A percentile compares a stretch with the other conserved stretches of the same genome.
Evolutionary conservation across 2,329 filamentous ascomycete genomes (phyloP).

Genomic region (Diaporthe citrichinensis): DNA sequence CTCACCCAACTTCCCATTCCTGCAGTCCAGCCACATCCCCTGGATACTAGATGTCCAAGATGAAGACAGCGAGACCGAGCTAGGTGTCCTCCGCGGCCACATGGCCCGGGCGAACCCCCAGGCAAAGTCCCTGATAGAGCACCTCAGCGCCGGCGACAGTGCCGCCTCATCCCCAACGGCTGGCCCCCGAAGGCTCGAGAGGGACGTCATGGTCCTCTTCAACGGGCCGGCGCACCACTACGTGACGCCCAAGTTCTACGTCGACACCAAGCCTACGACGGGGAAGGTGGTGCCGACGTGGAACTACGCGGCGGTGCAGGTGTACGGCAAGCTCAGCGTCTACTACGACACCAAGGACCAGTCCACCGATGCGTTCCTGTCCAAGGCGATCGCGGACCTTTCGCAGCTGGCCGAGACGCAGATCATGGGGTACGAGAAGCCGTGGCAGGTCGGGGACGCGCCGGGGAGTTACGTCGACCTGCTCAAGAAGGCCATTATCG

Average conservation of each 20-base stretch:
- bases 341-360: constrained; percentile 63
- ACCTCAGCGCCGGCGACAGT: constrained; percentile 33
- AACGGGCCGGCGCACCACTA: constrained; percentile 72
- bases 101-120: constrained; percentile 76
- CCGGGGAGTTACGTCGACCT: constrained; percentile 69
- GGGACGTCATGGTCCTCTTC: constrained; percentile 76
- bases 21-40: constrained; percentile 74
- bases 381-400: constrained; percentile 67
- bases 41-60: constrained; percentile 68
- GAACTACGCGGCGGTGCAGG: constrained; percentile 78
- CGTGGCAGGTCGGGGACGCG: constrained; percentile 72
- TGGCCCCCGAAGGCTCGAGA: constrained; percentile 48
- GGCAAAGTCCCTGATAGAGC: constrained; percentile 70
- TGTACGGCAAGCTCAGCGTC: constrained; percentile 70
- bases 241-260: constrained; percentile 78
- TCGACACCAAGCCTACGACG: constrained; percentile 72
- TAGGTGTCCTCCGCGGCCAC: constrained; percentile 69
- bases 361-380: constrained; percentile 63
- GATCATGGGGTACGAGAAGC: constrained; percentile 69
- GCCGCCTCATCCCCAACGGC: constrained; percentile 45
- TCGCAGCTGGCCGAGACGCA: constrained; percentile 61
- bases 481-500: constrained; percentile 71
- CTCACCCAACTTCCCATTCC: constrained; percentile 61
- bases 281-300: constrained; percentile 80
- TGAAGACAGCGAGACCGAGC: constrained; percentile 56